These are phyloP conservation scores for Cantharellus anzutake DNA, from an alignment of 768 basidiomycete genomes.

Conservation along the genomic window DNA sequence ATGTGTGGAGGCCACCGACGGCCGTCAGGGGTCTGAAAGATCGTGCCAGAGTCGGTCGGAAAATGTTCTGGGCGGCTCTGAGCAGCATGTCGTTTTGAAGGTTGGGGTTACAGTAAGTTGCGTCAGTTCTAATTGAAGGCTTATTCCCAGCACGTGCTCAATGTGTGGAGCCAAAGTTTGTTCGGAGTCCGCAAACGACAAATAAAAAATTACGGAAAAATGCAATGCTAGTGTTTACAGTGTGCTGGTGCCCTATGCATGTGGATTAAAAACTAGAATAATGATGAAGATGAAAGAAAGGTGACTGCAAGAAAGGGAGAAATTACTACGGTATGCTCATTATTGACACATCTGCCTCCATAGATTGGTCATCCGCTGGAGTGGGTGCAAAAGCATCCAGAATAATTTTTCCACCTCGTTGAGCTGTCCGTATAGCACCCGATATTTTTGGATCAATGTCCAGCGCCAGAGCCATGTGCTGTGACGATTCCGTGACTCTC, in stretches of 20 bases:
- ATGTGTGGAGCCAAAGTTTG: too few relatives aligned
- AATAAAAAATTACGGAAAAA: too few relatives aligned
- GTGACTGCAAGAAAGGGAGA: too few relatives aligned
- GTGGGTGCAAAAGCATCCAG: background rate
- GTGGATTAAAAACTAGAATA: too few relatives aligned
- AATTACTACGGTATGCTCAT: too few relatives aligned
- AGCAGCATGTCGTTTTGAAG: constrained; percentile 18
- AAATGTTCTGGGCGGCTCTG: constrained; percentile 25
- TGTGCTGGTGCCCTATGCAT: too few relatives aligned
- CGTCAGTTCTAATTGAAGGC: too few relatives aligned
- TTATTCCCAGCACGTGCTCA: too few relatives aligned
- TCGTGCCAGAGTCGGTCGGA: constrained; percentile 29
- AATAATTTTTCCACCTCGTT: background rate
- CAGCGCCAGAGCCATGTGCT: constrained; percentile 73
- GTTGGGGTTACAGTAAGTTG: too few relatives aligned
- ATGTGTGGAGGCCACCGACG: constrained; percentile 34
- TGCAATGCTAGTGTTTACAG: too few relatives aligned
- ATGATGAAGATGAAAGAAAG: too few relatives aligned
- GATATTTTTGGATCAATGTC: constrained; percentile 70
- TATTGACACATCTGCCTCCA: background rate
- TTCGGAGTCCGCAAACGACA: too few relatives aligned
- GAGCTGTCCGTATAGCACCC: background rate
- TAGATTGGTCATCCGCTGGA: background rate
- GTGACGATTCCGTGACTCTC: constrained; percentile 58
- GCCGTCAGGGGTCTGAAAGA: constrained; percentile 25